Evolutionary conservation across 768 basidiomycete genomes (phyloP).

Genomic region (Tricholoma matsutake): DNA sequence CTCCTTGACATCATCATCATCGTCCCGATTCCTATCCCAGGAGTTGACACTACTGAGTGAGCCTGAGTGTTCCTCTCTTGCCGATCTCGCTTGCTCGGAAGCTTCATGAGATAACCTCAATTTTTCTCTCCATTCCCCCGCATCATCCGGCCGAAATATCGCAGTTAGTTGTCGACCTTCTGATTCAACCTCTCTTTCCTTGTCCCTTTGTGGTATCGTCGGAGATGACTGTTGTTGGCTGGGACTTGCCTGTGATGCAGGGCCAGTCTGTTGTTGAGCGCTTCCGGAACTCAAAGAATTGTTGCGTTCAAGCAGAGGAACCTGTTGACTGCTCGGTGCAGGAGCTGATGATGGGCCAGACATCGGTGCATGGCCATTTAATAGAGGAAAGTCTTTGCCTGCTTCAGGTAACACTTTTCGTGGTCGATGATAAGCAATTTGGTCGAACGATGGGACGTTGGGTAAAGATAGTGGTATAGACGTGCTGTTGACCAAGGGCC

Average conservation of each 20-base stretch:
- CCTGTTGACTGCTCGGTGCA: slow-evolving; percentile 39
- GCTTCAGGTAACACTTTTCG: slow-evolving; percentile 77
- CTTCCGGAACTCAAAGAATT: slow-evolving; percentile 42
- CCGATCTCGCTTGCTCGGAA: slow-evolving; percentile 47
- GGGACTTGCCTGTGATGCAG: slow-evolving; percentile 29
- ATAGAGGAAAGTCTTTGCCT: slow-evolving; percentile 63
- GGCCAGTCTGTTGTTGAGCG: slow-evolving; percentile 29
- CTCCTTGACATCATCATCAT: slow-evolving; percentile 69
- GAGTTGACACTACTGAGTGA: slow-evolving; percentile 31
- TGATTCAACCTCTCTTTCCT: slow-evolving; percentile 45
- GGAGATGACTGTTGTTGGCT: slow-evolving; percentile 30
- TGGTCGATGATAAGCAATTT: slow-evolving; percentile 73
- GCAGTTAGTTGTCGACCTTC: slow-evolving; percentile 64
- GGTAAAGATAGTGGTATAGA: slow-evolving; percentile 63
- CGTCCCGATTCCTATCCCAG: slow-evolving; percentile 53
- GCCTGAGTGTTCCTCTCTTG: slow-evolving; percentile 34
- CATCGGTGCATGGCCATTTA: slow-evolving; percentile 58
- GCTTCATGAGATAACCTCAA: slow-evolving; percentile 63
- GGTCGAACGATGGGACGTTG: slow-evolving; percentile 72
- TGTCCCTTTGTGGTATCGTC: slow-evolving; percentile 28
- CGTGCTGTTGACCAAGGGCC: slow-evolving; percentile 69
- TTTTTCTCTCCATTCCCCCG: slow-evolving; percentile 84
- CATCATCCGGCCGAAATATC: slow-evolving; percentile 86
- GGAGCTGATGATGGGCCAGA: slow-evolving; percentile 51
- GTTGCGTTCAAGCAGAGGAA: slow-evolving; percentile 50